Base-by-base conservation (phyloP, 495 filamentous ascomycete genomes). In the Trichoderma parareesei region DNA sequence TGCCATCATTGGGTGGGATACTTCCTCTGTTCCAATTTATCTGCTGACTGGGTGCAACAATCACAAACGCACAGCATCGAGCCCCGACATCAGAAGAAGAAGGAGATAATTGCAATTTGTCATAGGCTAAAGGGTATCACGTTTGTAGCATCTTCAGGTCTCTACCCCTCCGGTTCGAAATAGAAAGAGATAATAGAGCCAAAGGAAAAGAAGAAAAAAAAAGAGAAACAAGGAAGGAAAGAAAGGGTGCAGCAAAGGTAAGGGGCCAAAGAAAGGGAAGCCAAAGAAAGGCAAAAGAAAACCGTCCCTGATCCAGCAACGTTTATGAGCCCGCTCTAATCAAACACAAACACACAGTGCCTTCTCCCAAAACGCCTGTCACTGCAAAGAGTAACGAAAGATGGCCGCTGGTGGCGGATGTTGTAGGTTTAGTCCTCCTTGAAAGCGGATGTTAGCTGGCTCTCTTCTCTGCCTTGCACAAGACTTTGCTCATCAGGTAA, bases 121-220 rank as follows among this genome's bases (percentile, higher is more conserved):
- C 33, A 27, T 57, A 57, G 20, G 53, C 9, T 57, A 35, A 57
- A 57, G 53, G 53, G 53, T 57, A 57, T 57, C 53, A 57, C 53
- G 53, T 57, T 55, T 57, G 53, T 37, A 20, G 16, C 53, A 57
- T 57, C 53, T 57, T 57, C 37, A 57, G 37, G 53, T 57, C 53
- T 57, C 53, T 57, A 57, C 53, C 20, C 53, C 53, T 6, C 27
- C 11, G 53, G 53, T 10, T 57, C 16, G 53, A 57, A 57, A 57
- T 14, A 57, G 11, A 57, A 57, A 37, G 5, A n/a, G 27, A 33
- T 35, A 37, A 57, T 18, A 37, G 11, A 38, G 14, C 3, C 18
- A 5, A 55, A 18, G 0, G 4, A 33, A 11, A 53, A 20, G 27
- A 16, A 8, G 18, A 18, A 53, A 7, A 11, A 55, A 55, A 27